Conservation (phyloP, 2,329 filamentous ascomycete species). For the Scopulariopsis brevicaulis region DNA sequence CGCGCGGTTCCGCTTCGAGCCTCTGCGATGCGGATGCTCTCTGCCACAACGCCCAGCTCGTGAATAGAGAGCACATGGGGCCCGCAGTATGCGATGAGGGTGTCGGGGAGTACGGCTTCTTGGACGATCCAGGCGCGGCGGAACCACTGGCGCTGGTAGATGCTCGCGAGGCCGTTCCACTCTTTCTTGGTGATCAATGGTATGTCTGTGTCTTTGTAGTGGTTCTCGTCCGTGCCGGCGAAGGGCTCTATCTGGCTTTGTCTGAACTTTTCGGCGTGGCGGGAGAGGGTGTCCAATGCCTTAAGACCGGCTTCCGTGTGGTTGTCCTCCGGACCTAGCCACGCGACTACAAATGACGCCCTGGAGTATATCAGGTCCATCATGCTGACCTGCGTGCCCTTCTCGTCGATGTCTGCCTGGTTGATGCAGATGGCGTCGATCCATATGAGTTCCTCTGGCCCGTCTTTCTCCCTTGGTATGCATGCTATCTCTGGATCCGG, state of each 20-base stretch:
- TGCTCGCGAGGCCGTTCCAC: constrained; percentile 11
- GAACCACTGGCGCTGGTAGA: constrained; percentile 13
- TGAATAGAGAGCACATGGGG: constrained; percentile 8
- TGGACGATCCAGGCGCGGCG: constrained; percentile 2
- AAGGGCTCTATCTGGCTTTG: constrained; percentile 12
- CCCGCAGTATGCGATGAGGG: constrained; percentile 14
- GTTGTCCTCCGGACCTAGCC: constrained; percentile 12
- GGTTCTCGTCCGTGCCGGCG: constrained; percentile 9
- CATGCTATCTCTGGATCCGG: constrained; percentile 4
- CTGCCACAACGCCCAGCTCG: constrained; percentile 7
- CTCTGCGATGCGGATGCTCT: constrained; percentile 6
- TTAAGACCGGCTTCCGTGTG: constrained; percentile 9
- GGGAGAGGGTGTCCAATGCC: constrained; percentile 7
- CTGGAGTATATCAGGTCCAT: constrained; percentile 17
- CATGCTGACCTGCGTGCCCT: constrained; percentile 14
- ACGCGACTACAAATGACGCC: constrained; percentile 13
- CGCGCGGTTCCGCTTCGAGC: constrained; percentile 9
- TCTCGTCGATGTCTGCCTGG: constrained; percentile 13
- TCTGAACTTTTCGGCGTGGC: constrained; percentile 7
- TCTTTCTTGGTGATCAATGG: constrained; percentile 9
- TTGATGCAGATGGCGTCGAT: constrained; percentile 21
- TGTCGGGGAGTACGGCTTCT: not conserved
- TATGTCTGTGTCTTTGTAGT: constrained; percentile 9
- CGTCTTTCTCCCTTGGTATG: not conserved
- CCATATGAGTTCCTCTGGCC: constrained; percentile 11